These are phyloP conservation scores for Fistulifera solaris DNA, from an alignment of 108 stramenopile species.

Conservation along the genomic window DNA sequence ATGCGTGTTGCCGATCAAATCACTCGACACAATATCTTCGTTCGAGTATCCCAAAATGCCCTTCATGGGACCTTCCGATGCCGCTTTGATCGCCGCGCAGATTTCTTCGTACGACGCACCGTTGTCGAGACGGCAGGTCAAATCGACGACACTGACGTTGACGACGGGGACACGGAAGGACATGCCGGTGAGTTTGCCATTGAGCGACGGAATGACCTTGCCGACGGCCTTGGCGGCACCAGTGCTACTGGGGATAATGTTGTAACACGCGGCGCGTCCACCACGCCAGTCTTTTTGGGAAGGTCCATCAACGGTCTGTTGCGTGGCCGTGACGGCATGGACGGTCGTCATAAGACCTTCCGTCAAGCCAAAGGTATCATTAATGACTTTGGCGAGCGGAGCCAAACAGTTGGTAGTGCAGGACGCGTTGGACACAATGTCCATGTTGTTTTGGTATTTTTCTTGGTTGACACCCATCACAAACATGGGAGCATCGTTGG, in stretches of 20 bases:
- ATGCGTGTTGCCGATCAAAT: conserved; percentile 86
- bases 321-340: conserved; percentile 83
- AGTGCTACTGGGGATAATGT: conserved; percentile 96
- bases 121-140: conserved; percentile 88
- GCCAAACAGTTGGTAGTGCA: conserved; percentile 99
- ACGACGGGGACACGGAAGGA: conserved; percentile 97
- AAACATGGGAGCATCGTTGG: conserved; percentile 95
- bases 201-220: conserved; percentile 93
- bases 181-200: conserved; percentile 98
- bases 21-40: conserved; percentile 88
- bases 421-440: conserved; percentile 96
- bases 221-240: conserved; percentile 95
- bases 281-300: conserved; percentile 99
- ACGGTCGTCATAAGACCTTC: conserved; percentile 98
- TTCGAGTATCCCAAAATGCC: conserved; percentile 93
- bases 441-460: conserved; percentile 66
- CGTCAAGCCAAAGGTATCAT: conserved; percentile 94
- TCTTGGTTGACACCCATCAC: conserved; percentile 96
- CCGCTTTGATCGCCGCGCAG: conserved; percentile 90
- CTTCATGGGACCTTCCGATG: conserved; percentile 84
- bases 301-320: conserved; percentile 82
- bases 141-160: conserved; percentile 95
- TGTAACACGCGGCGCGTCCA: conserved; percentile 95
- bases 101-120: conserved; percentile 91
- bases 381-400: conserved; percentile 95